Evolutionary conservation across 2,329 filamentous ascomycete genomes (phyloP).

Genomic region (Tolypocladium ovalisporum): DNA sequence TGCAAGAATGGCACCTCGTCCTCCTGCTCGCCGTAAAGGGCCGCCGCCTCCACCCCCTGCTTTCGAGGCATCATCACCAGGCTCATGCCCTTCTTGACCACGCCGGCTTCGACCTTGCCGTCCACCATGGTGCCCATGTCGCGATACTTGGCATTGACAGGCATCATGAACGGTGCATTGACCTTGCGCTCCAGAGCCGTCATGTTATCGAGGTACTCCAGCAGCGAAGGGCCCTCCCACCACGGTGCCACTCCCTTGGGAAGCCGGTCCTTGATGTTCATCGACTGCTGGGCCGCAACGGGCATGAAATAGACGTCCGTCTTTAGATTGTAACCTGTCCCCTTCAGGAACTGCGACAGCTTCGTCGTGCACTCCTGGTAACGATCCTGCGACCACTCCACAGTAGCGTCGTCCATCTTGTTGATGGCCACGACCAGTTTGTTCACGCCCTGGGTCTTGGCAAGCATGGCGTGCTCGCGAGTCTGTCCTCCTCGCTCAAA

Average conservation of each 20-base stretch:
- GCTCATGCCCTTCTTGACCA: conserved; percentile 78
- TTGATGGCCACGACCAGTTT: conserved; percentile 92
- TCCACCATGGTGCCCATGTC: conserved; percentile 97
- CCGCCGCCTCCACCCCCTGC: conserved; percentile 67
- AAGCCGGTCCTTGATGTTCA: conserved; percentile 83
- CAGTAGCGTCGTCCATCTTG: conserved; percentile 98
- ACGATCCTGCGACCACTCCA: conserved; percentile 87
- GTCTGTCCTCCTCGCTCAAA: conserved; percentile 96
- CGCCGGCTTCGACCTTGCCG: conserved; percentile 91
- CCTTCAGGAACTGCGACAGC: conserved; percentile 78
- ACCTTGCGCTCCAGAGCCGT: conserved; percentile 87
- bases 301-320: conserved; percentile 93
- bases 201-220: conserved; percentile 95
- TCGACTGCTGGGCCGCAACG: conserved; percentile 76
- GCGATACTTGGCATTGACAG: conserved; percentile 87
- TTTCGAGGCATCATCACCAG: conserved; percentile 95
- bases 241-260: conserved; percentile 67
- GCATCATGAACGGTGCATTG: conserved; percentile 99
- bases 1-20: conserved; percentile 75
- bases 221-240: conserved; percentile 81
- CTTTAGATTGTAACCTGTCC: conserved; percentile 88
- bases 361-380: conserved; percentile 92
- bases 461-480: conserved; percentile 92
- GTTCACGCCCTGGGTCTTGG: conserved; percentile 96
- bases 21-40: conserved; percentile 90